Conservation (phyloP, 176 grass and related monocot species). For the Hyparrhenia diplandra region DNA sequence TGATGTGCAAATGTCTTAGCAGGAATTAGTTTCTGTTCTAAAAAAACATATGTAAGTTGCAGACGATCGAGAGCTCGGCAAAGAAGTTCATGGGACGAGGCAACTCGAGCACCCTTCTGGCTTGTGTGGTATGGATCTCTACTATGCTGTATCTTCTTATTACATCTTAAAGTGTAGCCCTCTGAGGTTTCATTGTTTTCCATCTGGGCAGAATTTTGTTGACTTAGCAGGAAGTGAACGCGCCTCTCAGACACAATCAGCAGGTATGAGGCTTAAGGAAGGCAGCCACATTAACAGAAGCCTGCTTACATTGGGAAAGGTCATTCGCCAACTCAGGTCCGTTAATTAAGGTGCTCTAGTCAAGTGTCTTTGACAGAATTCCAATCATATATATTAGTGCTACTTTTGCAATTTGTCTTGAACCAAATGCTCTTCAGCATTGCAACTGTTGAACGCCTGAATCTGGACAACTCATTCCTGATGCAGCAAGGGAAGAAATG, state of each 20-base stretch:
- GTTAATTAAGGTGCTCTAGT: slow-evolving; percentile 14
- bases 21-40: slow-evolving; percentile 3
- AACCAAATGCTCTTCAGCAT: background rate
- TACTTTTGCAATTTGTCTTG: background rate
- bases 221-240: slow-evolving; percentile 96
- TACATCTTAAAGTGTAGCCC: background rate
- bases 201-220: slow-evolving; percentile 70
- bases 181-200: background rate
- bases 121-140: slow-evolving; percentile 64
- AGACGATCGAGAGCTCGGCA: slow-evolving; percentile 73
- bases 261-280: slow-evolving; percentile 77
- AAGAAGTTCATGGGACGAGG: slow-evolving; percentile 51
- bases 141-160: background rate
- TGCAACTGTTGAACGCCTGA: background rate
- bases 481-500: slow-evolving; percentile 75
- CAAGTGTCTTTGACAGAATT: background rate
- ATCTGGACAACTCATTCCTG: background rate
- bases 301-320: slow-evolving; percentile 83
- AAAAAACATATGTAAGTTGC: background rate
- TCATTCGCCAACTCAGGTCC: slow-evolving; percentile 95
- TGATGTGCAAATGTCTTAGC: background rate
- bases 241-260: slow-evolving; percentile 66
- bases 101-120: slow-evolving; percentile 59
- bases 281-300: slow-evolving; percentile 94
- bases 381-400: background rate